Conservation (phyloP, 495 filamentous ascomycete species). For the Extremus antarcticus region DNA sequence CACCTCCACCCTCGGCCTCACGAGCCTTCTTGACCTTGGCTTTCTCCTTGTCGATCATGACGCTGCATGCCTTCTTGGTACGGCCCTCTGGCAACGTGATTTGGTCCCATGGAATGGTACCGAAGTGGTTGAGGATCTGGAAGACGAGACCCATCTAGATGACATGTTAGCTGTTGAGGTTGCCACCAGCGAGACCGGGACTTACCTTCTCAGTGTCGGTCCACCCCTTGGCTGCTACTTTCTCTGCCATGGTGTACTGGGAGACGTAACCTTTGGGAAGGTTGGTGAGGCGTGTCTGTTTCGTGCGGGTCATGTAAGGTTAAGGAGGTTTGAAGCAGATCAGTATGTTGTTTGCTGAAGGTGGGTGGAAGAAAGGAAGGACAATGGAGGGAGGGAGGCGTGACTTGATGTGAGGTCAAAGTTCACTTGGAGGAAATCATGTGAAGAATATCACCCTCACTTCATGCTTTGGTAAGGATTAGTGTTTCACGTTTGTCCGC, state of each 20-base stretch:
- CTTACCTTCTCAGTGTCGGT: conserved; percentile 32
- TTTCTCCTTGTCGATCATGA: conserved; percentile 17
- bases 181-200: neutral
- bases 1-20: neutral
- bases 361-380: too few species aligned
- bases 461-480: neutral
- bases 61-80: conserved; percentile 9
- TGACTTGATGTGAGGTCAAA: too few species aligned
- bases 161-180: neutral
- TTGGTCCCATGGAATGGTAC: conserved; percentile 17
- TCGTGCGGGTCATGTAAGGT: neutral
- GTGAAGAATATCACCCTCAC: neutral
- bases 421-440: neutral
- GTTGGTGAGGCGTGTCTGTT: neutral
- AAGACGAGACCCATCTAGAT: conserved; percentile 28
- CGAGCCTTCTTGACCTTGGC: conserved; percentile 8
- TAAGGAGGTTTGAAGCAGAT: conserved; percentile 1
- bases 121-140: conserved; percentile 18
- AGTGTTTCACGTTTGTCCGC: neutral
- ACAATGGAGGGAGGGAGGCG: too few species aligned
- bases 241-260: conserved; percentile 11
- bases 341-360: too few species aligned
- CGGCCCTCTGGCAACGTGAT: conserved; percentile 20
- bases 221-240: conserved; percentile 20
- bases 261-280: too few species aligned